Percentiles rank a stretch among this genome's conserved stretches.
These are phyloP conservation scores for Nitzschia sp. DNA, from an alignment of 108 stramenopile species.

Conservation along the genomic window DNA sequence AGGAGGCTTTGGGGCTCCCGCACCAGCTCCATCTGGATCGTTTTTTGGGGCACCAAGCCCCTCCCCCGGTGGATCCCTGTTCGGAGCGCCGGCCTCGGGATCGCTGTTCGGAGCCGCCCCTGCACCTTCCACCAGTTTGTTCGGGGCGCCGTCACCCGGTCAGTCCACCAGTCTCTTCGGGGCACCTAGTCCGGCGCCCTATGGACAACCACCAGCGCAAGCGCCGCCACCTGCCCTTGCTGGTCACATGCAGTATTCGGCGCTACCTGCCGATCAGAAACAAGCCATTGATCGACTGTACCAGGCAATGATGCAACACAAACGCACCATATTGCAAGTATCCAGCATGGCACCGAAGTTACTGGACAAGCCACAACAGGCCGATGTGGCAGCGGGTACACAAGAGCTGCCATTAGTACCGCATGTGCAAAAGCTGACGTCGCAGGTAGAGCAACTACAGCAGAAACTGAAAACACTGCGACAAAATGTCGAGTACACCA, in stretches of 20 bases:
- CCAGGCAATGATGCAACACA: slow-evolving; percentile 79
- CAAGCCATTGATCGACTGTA: slow-evolving; percentile 71
- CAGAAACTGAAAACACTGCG: slow-evolving; percentile 23
- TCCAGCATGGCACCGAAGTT: slow-evolving; percentile 73
- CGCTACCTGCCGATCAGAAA: slow-evolving; percentile 62
- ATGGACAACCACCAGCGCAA: slow-evolving; percentile 25
- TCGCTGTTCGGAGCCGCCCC: slow-evolving; percentile 64
- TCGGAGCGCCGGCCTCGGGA: slow-evolving; percentile 64
- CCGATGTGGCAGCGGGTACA: slow-evolving; percentile 51
- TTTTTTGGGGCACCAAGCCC: slow-evolving; percentile 56
- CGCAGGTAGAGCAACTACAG: slow-evolving; percentile 16
- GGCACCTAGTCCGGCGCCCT: slow-evolving; percentile 5
- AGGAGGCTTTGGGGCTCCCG: slow-evolving; percentile 43
- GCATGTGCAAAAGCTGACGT: slow-evolving; percentile 8
- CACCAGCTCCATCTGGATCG: slow-evolving; percentile 45
- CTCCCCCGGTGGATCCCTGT: slow-evolving; percentile 54
- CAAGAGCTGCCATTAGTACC: slow-evolving; percentile 15
- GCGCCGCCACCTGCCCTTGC: slow-evolving; percentile 46
- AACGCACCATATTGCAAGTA: slow-evolving; percentile 58
- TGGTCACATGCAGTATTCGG: slow-evolving; percentile 58
- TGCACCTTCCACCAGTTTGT: slow-evolving; percentile 16
- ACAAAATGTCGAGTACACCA: slow-evolving; percentile 15
- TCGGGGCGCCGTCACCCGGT: slow-evolving; percentile 42
- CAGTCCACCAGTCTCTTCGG: slow-evolving; percentile 34
- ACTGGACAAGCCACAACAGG: slow-evolving; percentile 37